These are phyloP conservation scores for Chaetomium fimeti DNA, from an alignment of 495 filamentous ascomycete genomes.

Conservation along the genomic window DNA sequence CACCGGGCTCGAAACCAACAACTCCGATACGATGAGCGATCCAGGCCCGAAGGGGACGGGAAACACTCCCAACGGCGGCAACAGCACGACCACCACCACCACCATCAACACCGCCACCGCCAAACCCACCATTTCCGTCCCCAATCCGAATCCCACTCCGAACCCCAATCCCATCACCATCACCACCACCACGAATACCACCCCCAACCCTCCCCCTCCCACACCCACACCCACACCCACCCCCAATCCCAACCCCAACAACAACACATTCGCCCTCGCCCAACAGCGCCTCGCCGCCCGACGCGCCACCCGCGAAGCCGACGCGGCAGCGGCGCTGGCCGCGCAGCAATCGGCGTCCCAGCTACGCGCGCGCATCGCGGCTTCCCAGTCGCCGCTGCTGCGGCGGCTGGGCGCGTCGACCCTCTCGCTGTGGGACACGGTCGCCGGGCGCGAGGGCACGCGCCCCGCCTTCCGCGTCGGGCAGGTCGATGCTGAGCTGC, in stretches of 20 bases:
- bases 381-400: conserved; percentile 62
- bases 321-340: conserved; percentile 54
- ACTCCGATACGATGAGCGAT: conserved; percentile 20
- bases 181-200: neutral
- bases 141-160: neutral
- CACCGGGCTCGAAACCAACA: neutral
- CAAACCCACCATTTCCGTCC: too few species aligned
- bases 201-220: neutral
- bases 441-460: conserved; percentile 75
- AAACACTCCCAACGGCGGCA: neutral
- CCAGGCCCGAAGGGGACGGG: neutral
- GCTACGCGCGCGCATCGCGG: conserved; percentile 54
- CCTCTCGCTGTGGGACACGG: conserved; percentile 62
- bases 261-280: conserved; percentile 72
- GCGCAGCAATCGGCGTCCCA: conserved; percentile 59
- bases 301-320: conserved; percentile 66
- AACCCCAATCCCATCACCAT: neutral
- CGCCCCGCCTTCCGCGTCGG: conserved; percentile 88
- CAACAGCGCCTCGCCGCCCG: conserved; percentile 80
- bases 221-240: neutral
- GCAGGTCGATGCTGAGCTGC: conserved; percentile 91
- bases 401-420: conserved; percentile 57
- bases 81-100: neutral
- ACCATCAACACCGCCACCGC: too few species aligned
- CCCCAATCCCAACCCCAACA: conserved; percentile 5